These are phyloP conservation scores for Luvunga scandens DNA, from an alignment of 345 rosid species.

Conservation along the genomic window DNA sequence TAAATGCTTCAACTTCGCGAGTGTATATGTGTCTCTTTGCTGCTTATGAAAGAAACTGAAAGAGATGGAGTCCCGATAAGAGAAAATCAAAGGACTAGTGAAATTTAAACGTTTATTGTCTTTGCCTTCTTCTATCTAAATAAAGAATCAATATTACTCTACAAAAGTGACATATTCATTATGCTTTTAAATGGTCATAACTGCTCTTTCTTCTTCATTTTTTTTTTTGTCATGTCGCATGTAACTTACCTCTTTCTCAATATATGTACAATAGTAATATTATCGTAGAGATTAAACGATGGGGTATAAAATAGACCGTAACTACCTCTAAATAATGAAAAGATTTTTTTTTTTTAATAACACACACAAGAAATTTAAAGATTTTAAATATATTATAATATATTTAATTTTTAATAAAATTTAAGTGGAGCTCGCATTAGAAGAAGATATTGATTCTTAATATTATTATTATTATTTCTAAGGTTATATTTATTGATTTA, in stretches of 20 bases:
- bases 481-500: background rate
- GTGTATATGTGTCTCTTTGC: background rate
- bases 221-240: too few species aligned
- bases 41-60: background rate
- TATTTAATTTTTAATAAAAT: too few species aligned
- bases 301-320: too few species aligned
- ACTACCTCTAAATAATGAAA: too few species aligned
- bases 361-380: too few species aligned
- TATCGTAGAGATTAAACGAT: too few species aligned
- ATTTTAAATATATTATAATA: too few species aligned
- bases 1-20: slow-evolving; percentile 7
- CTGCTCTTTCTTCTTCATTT: background rate
- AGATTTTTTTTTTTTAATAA: too few species aligned
- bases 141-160: background rate
- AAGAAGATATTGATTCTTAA: too few species aligned
- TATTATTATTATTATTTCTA: background rate
- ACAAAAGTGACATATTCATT: background rate
- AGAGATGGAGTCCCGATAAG: background rate
- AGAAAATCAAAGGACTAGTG: slow-evolving; percentile 10
- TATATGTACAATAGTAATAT: too few species aligned
- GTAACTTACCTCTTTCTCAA: too few species aligned
- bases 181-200: background rate
- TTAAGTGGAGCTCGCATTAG: too few species aligned
- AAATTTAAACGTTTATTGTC: slow-evolving; percentile 6
- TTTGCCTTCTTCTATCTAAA: background rate